Evolutionary conservation across 257 asterid species (phyloP).

Genomic region (Thymus quinquecostatus): DNA sequence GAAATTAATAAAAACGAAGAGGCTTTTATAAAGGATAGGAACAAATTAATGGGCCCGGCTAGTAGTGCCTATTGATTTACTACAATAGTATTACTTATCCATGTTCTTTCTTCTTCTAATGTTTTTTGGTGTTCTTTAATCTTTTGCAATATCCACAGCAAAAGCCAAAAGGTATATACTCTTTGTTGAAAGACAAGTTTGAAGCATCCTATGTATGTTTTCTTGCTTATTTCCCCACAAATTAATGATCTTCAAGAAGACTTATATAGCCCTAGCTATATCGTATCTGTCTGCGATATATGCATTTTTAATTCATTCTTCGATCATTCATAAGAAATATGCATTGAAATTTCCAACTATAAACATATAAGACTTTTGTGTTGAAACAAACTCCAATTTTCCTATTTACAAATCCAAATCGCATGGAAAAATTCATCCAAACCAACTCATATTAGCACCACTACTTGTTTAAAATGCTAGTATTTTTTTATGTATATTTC

Average conservation of each 20-base stretch:
- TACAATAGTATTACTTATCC: not conserved
- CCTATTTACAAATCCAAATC: not conserved
- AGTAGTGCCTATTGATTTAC: not conserved
- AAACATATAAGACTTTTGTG: too few relatives aligned
- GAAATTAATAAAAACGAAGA: slow-evolving; percentile 21
- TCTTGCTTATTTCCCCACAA: slow-evolving; percentile 18
- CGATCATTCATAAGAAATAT: too few relatives aligned
- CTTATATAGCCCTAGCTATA: too few relatives aligned
- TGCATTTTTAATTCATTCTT: too few relatives aligned
- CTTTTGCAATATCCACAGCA: slow-evolving; percentile 29
- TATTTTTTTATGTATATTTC: too few relatives aligned
- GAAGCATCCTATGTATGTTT: slow-evolving; percentile 45
- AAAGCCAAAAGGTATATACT: slow-evolving; percentile 31
- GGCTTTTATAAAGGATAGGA: slow-evolving; percentile 11
- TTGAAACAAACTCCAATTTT: not conserved
- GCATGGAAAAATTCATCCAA: not conserved
- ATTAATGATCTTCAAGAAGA: not conserved
- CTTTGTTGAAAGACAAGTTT: slow-evolving; percentile 39
- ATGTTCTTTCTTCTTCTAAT: not conserved
- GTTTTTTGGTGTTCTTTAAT: slow-evolving; percentile 6
- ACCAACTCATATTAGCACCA: not conserved
- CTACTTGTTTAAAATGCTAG: not conserved
- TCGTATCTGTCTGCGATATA: too few relatives aligned
- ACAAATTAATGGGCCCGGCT: not conserved
- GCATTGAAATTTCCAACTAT: not conserved